A percentile compares a stretch with the other conserved stretches of the same genome.
Conservation (phyloP, 441 rosid genomes). For the Brassica balearica region DNA sequence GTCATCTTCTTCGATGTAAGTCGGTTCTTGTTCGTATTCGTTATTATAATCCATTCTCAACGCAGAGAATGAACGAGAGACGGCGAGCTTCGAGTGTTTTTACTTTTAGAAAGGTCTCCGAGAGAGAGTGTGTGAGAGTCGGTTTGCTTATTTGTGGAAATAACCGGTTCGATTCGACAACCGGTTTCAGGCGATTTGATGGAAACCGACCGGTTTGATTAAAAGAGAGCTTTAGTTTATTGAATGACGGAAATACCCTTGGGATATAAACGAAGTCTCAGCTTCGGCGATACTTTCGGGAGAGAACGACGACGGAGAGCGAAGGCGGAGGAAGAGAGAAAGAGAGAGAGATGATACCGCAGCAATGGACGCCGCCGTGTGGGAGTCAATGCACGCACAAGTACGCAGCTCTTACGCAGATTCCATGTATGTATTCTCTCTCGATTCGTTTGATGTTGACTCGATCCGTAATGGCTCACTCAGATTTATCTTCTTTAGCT, state of each 20-base stretch:
- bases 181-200: not conserved
- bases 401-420: constrained; percentile 75
- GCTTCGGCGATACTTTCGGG: constrained; percentile 31
- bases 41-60: constrained; percentile 56
- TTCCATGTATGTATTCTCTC: constrained; percentile 60
- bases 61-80: not conserved
- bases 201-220: constrained; percentile 16
- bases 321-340: constrained; percentile 40
- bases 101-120: not conserved
- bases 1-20: constrained; percentile 51
- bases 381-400: constrained; percentile 75
- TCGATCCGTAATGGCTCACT: constrained; percentile 19
- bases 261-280: not conserved
- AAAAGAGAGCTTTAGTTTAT: not conserved
- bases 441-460: not conserved
- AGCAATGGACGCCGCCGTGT: constrained; percentile 79
- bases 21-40: constrained; percentile 67
- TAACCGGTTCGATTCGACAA: constrained; percentile 12
- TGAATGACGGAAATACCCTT: constrained; percentile 25
- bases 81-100: not conserved
- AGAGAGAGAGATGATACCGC: constrained; percentile 63
- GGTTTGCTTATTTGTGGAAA: not conserved
- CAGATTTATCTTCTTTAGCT: constrained; percentile 1
- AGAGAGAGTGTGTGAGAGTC: not conserved
- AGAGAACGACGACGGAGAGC: constrained; percentile 19